These are phyloP conservation scores for Mariannaea elegans DNA, from an alignment of 2,329 filamentous ascomycete genomes.

Conservation along the genomic window DNA sequence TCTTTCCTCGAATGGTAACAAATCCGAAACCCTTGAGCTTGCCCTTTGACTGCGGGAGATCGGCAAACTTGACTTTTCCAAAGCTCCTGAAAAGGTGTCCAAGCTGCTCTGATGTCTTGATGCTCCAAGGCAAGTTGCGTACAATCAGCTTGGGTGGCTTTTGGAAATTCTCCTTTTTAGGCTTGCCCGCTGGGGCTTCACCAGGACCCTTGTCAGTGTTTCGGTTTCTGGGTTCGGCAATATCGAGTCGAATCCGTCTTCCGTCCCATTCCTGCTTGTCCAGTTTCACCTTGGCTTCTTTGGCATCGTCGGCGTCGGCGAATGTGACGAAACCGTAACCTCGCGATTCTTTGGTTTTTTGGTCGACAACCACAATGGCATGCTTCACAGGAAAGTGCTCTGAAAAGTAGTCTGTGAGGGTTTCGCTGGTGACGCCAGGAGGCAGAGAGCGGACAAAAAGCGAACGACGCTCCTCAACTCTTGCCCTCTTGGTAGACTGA, in stretches of 20 bases:
- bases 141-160: constrained; percentile 83
- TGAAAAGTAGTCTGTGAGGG: constrained; percentile 88
- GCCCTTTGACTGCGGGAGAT: constrained; percentile 80
- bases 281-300: constrained; percentile 81
- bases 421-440: constrained; percentile 79
- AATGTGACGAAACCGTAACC: constrained; percentile 98
- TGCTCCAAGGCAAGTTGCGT: constrained; percentile 94
- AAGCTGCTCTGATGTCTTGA: constrained; percentile 86
- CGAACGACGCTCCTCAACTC: constrained; percentile 71
- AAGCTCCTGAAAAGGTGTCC: constrained; percentile 82
- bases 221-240: constrained; percentile 86
- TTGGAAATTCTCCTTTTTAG: constrained; percentile 66
- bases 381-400: constrained; percentile 95
- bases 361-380: constrained; percentile 89
- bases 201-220: constrained; percentile 57
- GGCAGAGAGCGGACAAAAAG: constrained; percentile 93
- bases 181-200: constrained; percentile 55
- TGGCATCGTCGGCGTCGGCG: constrained; percentile 89
- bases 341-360: constrained; percentile 84
- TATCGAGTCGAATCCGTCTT: constrained; percentile 83
- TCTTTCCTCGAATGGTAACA: constrained; percentile 84
- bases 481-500: constrained; percentile 61
- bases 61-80: constrained; percentile 89
- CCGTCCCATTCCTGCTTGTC: constrained; percentile 82
- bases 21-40: constrained; percentile 92